Conservation (phyloP, 179 eudicot species). For the Drosera spatulata region DNA sequence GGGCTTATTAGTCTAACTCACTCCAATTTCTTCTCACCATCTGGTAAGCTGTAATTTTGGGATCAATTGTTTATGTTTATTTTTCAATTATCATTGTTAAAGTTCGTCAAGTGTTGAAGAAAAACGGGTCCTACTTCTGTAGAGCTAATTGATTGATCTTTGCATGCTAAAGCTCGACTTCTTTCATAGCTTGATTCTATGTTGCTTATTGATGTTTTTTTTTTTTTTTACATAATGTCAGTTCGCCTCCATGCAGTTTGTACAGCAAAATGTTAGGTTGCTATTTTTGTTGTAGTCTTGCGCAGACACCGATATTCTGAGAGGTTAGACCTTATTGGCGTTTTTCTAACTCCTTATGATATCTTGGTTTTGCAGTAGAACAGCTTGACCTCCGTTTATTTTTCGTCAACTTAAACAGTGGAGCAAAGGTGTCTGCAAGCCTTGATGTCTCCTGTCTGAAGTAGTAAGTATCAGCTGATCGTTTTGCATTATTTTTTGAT, state of each 20-base stretch:
- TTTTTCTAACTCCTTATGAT: not conserved
- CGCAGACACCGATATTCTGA: not conserved
- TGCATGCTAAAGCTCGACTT: not conserved
- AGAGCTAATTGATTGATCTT: not conserved
- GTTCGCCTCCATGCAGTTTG: not conserved
- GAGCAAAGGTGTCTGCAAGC: slow-evolving; percentile 37
- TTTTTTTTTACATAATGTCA: not conserved
- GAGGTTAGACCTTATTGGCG: not conserved
- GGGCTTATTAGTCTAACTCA: slow-evolving; percentile 48
- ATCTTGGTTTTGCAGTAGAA: slow-evolving; percentile 43
- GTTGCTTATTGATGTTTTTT: not conserved
- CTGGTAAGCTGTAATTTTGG: slow-evolving; percentile 31
- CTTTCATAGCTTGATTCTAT: not conserved
- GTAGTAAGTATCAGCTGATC: slow-evolving; percentile 21
- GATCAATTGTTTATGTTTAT: not conserved
- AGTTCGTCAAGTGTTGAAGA: not conserved
- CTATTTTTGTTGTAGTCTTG: not conserved
- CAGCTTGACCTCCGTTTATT: slow-evolving; percentile 55
- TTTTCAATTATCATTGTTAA: not conserved
- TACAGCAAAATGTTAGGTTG: no score
- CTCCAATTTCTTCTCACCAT: slow-evolving; percentile 37
- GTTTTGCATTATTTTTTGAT: not conserved
- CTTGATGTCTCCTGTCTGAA: slow-evolving; percentile 64
- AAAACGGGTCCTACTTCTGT: not conserved
- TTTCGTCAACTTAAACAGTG: slow-evolving; percentile 42